Conservation (phyloP, 192 early-diverging fungal species). For the Backusella psychrophila region DNA sequence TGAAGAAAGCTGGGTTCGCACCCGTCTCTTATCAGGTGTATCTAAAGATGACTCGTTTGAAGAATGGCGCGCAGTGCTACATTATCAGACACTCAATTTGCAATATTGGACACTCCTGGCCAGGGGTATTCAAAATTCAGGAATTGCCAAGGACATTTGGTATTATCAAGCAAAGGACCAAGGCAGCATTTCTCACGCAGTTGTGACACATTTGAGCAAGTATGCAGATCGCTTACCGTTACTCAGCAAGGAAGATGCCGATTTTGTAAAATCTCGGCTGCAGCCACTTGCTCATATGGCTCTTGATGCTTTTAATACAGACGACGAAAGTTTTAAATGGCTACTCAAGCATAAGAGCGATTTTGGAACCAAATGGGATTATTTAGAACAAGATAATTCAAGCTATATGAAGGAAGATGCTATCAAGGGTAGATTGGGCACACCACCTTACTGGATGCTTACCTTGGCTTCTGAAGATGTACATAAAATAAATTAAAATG, state of each 20-base stretch:
- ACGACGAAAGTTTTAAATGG: background rate
- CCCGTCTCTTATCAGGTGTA: background rate
- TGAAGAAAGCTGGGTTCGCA: constrained; percentile 7
- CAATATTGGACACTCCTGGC: constrained; percentile 60
- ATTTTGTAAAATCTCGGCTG: constrained; percentile 23
- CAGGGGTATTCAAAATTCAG: constrained; percentile 47
- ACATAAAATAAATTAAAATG: constrained; percentile 4
- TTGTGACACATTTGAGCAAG: constrained; percentile 39
- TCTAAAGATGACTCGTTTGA: background rate
- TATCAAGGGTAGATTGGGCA: constrained; percentile 28
- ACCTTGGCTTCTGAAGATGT: background rate
- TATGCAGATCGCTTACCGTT: constrained; percentile 27
- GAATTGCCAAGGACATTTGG: constrained; percentile 54
- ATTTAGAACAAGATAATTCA: constrained; percentile 7
- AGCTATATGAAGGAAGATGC: constrained; percentile 5
- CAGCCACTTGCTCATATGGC: constrained; percentile 50
- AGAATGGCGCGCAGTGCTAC: constrained; percentile 15
- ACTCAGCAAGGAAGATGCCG: constrained; percentile 23
- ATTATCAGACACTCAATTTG: constrained; percentile 50
- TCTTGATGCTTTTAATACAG: constrained; percentile 35
- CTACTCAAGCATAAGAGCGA: background rate
- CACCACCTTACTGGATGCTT: constrained; percentile 55
- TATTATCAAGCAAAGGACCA: constrained; percentile 47
- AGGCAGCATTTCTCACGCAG: constrained; percentile 39
- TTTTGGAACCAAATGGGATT: background rate